A percentile compares a stretch with the other conserved stretches of the same genome.
Conservation (phyloP, 139 green algal genomes). For the Closterium sp. region DNA sequence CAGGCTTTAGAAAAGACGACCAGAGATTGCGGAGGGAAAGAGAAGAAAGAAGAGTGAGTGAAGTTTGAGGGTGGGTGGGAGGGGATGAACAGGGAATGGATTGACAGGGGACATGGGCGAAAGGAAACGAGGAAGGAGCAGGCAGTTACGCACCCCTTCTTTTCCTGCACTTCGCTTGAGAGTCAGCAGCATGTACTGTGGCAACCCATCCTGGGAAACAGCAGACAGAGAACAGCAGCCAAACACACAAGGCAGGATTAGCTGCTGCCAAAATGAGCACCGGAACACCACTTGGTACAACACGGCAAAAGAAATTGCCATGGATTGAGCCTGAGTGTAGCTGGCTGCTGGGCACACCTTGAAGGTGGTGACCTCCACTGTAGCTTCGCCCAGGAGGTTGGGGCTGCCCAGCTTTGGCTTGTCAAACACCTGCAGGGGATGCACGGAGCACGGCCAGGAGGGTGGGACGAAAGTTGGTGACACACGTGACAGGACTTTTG, state of each 20-base stretch:
- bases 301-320: too few relatives aligned
- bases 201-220: neutral
- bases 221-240: neutral
- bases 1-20: neutral
- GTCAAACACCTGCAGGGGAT: neutral
- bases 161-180: neutral
- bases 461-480: neutral
- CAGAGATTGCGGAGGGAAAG: neutral
- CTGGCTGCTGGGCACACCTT: neutral
- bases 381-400: neutral
- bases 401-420: neutral
- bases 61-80: neutral
- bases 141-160: neutral
- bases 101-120: too few relatives aligned
- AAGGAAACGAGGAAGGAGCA: too few relatives aligned
- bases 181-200: neutral
- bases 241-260: too few relatives aligned
- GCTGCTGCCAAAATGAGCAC: too few relatives aligned
- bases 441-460: neutral
- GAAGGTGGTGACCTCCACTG: neutral
- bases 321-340: too few relatives aligned
- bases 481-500: too few relatives aligned
- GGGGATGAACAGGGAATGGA: too few relatives aligned
- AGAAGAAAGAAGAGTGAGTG: neutral
- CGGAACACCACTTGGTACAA: too few relatives aligned